Evolutionary conservation across 441 rosid genomes (phyloP).

Genomic region (Jatropha podagrica): DNA sequence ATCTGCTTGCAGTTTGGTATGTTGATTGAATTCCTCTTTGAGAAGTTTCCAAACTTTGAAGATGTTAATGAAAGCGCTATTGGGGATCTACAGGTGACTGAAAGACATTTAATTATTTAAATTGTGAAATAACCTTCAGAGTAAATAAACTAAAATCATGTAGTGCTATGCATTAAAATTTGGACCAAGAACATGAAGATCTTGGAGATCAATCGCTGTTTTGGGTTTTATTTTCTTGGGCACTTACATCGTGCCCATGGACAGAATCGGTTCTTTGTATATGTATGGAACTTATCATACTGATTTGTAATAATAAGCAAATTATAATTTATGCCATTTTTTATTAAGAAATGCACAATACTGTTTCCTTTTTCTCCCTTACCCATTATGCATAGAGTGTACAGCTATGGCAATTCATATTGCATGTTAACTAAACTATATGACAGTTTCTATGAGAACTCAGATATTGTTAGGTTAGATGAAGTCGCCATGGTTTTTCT

Average conservation of each 20-base stretch:
- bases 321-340: not conserved
- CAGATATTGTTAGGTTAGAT: not conserved
- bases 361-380: not conserved
- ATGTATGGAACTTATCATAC: not conserved
- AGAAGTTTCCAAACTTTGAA: conserved; percentile 66
- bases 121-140: not conserved
- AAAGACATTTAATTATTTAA: not conserved
- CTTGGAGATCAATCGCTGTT: not conserved
- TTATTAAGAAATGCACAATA: not conserved
- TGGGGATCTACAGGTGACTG: conserved; percentile 86
- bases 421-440: not conserved
- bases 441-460: not conserved
- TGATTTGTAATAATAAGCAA: not conserved
- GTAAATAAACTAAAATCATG: not conserved
- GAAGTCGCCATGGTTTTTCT: not conserved
- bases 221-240: not conserved
- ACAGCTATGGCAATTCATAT: not conserved
- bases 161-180: not conserved
- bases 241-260: not conserved
- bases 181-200: not conserved
- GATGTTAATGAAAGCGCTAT: conserved; percentile 70
- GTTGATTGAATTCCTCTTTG: conserved; percentile 91
- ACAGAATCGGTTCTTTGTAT: not conserved
- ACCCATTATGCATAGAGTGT: not conserved
- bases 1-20: conserved; percentile 77